Conservation (phyloP, 139 green algal genomes). For the Dunaliella primolecta region DNA sequence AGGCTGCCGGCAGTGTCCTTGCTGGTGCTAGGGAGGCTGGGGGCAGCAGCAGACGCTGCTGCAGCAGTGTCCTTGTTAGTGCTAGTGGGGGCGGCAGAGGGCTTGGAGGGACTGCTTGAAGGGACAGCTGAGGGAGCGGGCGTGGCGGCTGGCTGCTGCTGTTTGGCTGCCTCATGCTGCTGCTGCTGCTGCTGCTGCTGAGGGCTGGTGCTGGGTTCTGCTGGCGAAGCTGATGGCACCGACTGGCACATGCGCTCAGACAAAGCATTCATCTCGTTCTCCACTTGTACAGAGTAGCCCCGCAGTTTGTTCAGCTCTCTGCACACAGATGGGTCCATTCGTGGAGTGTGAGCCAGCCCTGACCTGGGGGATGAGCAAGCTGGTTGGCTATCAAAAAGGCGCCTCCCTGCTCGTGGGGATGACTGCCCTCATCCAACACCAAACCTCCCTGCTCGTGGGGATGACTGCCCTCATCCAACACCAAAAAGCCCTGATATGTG, state of each 20-base stretch:
- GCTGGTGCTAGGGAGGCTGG: background rate
- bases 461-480: no score
- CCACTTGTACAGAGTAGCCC: background rate
- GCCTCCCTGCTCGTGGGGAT: no score
- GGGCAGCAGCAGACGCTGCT: background rate
- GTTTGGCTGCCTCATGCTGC: background rate
- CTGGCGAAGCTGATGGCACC: background rate
- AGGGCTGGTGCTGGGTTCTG: background rate
- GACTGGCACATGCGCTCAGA: background rate
- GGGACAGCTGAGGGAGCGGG: background rate
- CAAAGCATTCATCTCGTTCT: slow-evolving; percentile 11
- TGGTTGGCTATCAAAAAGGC: no score
- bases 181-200: background rate
- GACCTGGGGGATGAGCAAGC: no score
- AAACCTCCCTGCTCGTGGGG: no score
- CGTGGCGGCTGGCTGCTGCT: background rate
- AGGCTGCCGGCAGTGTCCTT: background rate
- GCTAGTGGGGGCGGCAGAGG: no score
- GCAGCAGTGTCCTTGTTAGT: no score
- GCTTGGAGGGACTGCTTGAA: no score
- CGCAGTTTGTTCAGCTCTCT: background rate
- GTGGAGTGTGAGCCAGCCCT: no score
- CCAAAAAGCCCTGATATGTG: no score
- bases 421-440: no score
- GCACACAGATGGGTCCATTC: no score